Percentiles rank a stretch among this genome's conserved stretches.
Conservation (phyloP, 345 rosid species). For the Psidium guajava region DNA sequence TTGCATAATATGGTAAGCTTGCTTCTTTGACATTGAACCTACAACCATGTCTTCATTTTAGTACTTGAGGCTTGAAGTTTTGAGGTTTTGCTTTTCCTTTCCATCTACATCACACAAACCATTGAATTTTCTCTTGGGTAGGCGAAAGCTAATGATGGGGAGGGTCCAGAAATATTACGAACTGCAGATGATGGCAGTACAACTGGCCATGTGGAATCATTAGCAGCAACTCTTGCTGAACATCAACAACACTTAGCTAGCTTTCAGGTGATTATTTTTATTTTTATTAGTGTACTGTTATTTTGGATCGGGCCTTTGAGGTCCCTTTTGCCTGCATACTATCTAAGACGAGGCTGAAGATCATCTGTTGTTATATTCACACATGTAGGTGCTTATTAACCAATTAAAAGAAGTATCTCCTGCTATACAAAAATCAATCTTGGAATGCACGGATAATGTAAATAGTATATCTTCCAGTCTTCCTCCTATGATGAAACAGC, state of each 20-base stretch:
- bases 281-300: neutral
- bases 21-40: neutral
- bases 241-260: constrained; percentile 98
- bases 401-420: constrained; percentile 92
- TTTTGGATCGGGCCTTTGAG: neutral
- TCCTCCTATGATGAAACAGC: constrained; percentile 52
- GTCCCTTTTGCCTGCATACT: neutral
- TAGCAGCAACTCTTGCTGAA: constrained; percentile 82
- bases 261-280: constrained; percentile 61
- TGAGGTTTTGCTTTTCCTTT: neutral
- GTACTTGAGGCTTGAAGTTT: neutral
- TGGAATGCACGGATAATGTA: constrained; percentile 81
- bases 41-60: neutral
- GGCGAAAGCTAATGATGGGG: constrained; percentile 98
- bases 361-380: constrained; percentile 9
- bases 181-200: constrained; percentile 62
- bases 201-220: constrained; percentile 86
- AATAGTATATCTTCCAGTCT: constrained; percentile 49
- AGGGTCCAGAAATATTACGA: constrained; percentile 93
- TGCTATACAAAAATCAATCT: constrained; percentile 73
- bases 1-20: neutral
- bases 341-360: neutral
- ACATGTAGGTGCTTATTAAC: constrained; percentile 72
- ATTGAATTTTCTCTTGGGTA: constrained; percentile 14
- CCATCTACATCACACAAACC: neutral